Percentiles rank a stretch among this genome's conserved stretches.
These are phyloP conservation scores for Eucalyptus marginata DNA, from an alignment of 345 rosid species.

Conservation along the genomic window DNA sequence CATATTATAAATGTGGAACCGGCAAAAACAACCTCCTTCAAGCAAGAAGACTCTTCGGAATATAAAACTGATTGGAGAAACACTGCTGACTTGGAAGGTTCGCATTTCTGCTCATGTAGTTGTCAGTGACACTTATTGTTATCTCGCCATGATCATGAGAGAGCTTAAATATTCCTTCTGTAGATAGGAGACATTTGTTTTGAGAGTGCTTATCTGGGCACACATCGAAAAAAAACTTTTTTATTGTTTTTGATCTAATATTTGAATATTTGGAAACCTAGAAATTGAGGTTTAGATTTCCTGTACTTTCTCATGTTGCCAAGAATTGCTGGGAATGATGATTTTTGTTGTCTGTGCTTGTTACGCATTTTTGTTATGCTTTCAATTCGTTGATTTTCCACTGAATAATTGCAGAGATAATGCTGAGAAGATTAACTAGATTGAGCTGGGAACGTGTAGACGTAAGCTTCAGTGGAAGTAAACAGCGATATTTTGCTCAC, in stretches of 20 bases:
- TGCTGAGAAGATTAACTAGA: conserved; percentile 54
- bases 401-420: conserved; percentile 39
- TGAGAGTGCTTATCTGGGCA: background rate
- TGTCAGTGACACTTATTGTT: background rate
- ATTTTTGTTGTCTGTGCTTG: background rate
- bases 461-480: conserved; percentile 64
- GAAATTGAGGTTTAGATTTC: background rate
- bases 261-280: background rate
- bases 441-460: conserved; percentile 77
- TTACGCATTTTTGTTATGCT: background rate
- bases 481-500: conserved; percentile 60
- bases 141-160: background rate
- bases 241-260: background rate
- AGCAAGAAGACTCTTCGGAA: conserved; percentile 10
- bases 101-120: background rate
- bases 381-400: background rate
- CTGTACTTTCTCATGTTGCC: background rate
- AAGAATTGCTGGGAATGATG: background rate
- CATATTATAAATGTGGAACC: conserved; percentile 46
- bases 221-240: background rate
- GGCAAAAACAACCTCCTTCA: conserved; percentile 1
- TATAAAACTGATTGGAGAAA: conserved; percentile 10
- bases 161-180: background rate
- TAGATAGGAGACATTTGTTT: background rate
- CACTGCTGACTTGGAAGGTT: conserved; percentile 54